phyloP scores from a whole-genome alignment of 345 rosid genomes.

The Ailanthus altissimus region DNA sequence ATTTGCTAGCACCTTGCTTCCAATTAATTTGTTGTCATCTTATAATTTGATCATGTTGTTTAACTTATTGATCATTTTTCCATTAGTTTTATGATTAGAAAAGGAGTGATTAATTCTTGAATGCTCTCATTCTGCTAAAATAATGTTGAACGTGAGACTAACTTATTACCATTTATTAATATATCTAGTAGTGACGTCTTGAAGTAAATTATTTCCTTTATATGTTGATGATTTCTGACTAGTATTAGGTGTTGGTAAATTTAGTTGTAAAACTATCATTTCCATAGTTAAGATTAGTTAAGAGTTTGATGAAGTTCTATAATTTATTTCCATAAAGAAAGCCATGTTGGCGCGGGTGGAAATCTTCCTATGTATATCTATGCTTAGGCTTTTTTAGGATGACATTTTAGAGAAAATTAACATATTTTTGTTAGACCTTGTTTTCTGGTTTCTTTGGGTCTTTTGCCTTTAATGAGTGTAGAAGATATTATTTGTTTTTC shows the following conservation, averaged over 20 bases:
- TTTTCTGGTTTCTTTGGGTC: background rate
- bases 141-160: background rate
- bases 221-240: background rate
- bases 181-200: background rate
- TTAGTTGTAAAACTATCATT: background rate
- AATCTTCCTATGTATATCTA: background rate
- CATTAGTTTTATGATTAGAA: slow-evolving; percentile 1
- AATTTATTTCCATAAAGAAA: background rate
- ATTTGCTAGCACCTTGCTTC: slow-evolving; percentile 14
- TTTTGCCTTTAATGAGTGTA: background rate
- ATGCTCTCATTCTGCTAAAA: background rate
- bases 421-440: background rate
- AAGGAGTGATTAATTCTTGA: slow-evolving; percentile 8
- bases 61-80: background rate
- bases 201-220: slow-evolving; percentile 1
- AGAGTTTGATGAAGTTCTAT: background rate
- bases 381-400: background rate
- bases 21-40: background rate
- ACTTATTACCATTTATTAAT: background rate
- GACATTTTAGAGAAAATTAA: background rate
- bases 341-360: background rate
- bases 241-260: background rate
- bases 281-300: background rate
- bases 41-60: background rate
- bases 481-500: background rate